Conservation (phyloP, 208 protist species). For the Strigomonas galati region DNA sequence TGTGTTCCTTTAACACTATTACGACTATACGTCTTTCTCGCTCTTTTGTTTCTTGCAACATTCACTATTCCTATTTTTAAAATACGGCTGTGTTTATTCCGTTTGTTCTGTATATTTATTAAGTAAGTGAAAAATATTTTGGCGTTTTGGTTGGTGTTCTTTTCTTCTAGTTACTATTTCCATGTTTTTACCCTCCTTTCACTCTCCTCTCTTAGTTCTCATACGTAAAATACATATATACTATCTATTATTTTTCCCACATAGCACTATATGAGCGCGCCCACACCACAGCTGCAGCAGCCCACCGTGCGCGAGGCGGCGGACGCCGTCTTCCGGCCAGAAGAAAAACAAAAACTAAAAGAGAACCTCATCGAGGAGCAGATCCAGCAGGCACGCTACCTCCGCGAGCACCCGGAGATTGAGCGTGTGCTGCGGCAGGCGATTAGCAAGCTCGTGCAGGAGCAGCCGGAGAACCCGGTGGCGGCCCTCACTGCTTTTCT, state of each 20-base stretch:
- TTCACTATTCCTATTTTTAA: not conserved
- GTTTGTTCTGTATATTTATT: not conserved
- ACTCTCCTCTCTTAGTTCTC: not conserved
- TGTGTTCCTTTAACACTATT: too few relatives aligned
- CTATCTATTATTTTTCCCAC: not conserved
- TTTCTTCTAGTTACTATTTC: not conserved
- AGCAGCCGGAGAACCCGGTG: slow-evolving; percentile 55
- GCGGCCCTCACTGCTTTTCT: slow-evolving; percentile 49
- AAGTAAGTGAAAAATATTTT: not conserved
- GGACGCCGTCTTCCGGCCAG: slow-evolving; percentile 48
- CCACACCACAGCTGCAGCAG: not conserved
- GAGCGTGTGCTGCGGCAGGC: slow-evolving; percentile 50
- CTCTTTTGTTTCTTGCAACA: not conserved
- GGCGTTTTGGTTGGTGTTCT: too few relatives aligned
- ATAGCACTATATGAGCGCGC: not conserved
- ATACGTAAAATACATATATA: not conserved
- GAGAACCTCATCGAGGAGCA: slow-evolving; percentile 59
- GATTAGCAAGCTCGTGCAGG: slow-evolving; percentile 43
- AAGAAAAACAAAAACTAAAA: slow-evolving; percentile 55
- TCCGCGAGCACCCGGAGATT: slow-evolving; percentile 79
- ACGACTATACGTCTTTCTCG: too few relatives aligned
- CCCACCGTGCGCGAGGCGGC: slow-evolving; percentile 45
- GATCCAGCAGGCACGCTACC: slow-evolving; percentile 77
- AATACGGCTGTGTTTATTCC: not conserved
- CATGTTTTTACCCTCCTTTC: not conserved